Percentiles rank a stretch among this genome's conserved stretches.
Evolutionary conservation across 257 asterid genomes (phyloP).

Genomic region (Coffea eugenioides): DNA sequence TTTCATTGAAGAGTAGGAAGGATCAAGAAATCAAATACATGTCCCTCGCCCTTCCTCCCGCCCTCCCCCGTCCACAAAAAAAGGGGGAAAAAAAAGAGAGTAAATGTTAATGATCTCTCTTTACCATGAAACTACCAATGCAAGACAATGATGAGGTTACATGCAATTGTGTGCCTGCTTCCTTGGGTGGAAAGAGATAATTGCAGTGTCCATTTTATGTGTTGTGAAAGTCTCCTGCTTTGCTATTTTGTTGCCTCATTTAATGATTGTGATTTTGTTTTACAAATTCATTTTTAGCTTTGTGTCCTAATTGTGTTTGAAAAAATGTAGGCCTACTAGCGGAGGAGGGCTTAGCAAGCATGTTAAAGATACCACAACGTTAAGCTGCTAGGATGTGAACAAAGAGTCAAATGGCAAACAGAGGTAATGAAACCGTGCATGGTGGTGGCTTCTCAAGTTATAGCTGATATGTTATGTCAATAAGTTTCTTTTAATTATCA

Average conservation of each 20-base stretch:
- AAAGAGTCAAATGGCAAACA: neutral
- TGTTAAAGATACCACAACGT: conserved; percentile 32
- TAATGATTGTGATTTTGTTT: neutral
- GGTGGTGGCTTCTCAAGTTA: too few species aligned
- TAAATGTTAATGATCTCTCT: neutral
- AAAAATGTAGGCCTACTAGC: conserved; percentile 58
- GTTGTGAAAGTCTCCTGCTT: neutral
- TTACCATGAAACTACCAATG: neutral
- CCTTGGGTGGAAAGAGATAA: neutral
- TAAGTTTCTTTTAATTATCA: neutral
- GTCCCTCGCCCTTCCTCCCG: neutral
- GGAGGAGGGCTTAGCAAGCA: conserved; percentile 61
- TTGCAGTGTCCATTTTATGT: neutral
- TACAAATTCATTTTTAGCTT: neutral
- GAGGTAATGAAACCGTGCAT: neutral
- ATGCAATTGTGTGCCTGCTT: neutral
- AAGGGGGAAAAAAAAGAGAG: neutral
- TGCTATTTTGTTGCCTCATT: neutral
- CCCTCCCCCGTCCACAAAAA: neutral
- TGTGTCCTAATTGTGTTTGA: too few species aligned
- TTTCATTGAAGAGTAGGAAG: neutral
- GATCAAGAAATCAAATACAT: neutral
- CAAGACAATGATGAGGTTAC: neutral
- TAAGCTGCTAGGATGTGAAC: neutral
- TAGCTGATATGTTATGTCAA: too few species aligned